Conservation (phyloP, 257 asterid genomes). For the Solanum piurae region DNA sequence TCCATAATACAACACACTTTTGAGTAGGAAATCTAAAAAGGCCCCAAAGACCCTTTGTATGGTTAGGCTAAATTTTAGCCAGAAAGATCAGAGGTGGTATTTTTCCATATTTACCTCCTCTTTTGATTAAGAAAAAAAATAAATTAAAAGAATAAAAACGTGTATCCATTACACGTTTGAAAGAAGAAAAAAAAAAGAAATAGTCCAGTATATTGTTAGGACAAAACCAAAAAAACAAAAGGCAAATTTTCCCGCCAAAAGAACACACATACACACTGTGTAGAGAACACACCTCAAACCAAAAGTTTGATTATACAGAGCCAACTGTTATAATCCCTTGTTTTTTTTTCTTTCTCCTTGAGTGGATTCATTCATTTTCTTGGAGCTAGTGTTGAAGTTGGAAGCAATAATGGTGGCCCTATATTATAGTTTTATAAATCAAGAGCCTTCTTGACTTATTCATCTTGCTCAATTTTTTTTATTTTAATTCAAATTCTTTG, state of each 20-base stretch:
- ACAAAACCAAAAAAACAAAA: constrained; percentile 15
- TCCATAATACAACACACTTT: constrained; percentile 45
- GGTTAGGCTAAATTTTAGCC: constrained; percentile 46
- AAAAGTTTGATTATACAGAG: background rate
- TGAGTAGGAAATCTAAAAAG: constrained; percentile 15
- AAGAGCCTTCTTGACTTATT: constrained; percentile 15
- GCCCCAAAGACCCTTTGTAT: constrained; percentile 88
- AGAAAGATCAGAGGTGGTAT: constrained; percentile 18
- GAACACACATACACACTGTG: constrained; percentile 50
- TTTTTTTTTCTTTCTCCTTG: background rate
- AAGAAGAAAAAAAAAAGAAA: background rate
- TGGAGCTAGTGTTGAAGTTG: background rate
- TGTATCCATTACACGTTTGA: constrained; percentile 33
- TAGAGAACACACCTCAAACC: background rate
- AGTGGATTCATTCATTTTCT: background rate
- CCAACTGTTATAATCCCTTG: background rate
- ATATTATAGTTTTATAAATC: background rate
- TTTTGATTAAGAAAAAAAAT: background rate
- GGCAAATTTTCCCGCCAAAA: constrained; percentile 51
- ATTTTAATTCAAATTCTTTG: constrained; percentile 5
- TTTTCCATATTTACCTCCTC: background rate
- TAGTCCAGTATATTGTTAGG: constrained; percentile 50
- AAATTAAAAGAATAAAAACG: constrained; percentile 24
- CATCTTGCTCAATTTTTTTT: constrained; percentile 15
- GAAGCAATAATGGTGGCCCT: constrained; percentile 17